Conservation (phyloP, 805 yeast genomes). For the Jamesozyma rosinii region DNA sequence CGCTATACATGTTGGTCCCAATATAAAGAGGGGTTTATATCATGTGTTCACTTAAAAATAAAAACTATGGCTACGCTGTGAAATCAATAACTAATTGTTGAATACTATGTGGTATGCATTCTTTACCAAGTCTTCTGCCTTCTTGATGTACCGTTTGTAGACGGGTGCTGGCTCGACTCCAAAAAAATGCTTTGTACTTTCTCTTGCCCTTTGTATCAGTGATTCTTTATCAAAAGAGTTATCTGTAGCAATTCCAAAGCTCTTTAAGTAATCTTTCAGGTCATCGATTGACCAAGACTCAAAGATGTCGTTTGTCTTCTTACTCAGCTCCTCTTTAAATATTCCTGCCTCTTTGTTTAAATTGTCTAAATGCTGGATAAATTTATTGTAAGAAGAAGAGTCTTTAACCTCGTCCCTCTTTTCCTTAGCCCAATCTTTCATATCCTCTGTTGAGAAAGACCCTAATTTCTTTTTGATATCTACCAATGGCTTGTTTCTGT, state of each 20-base stretch:
- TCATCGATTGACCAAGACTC: constrained; percentile 38
- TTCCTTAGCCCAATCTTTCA: constrained; percentile 32
- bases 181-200: constrained; percentile 35
- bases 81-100: background rate
- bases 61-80: no score
- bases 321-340: constrained; percentile 10
- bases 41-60: no score
- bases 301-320: constrained; percentile 24
- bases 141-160: constrained; percentile 21
- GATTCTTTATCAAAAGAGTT: constrained; percentile 26
- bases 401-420: constrained; percentile 7
- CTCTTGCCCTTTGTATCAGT: constrained; percentile 33
- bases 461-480: constrained; percentile 10
- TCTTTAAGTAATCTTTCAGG: constrained; percentile 33
- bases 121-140: background rate
- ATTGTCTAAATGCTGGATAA: constrained; percentile 5
- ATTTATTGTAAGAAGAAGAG: constrained; percentile 7
- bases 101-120: background rate
- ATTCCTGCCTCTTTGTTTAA: constrained; percentile 8
- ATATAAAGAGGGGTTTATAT: no score
- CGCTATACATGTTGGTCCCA: no score
- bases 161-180: constrained; percentile 20
- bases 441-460: background rate
- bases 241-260: constrained; percentile 32
- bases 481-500: constrained; percentile 20